Evolutionary conservation across 1,284 basidiomycete genomes (phyloP), one percentile per base, ranked within the genome.

Genomic region (Ganoderma resinaceum): DNA sequence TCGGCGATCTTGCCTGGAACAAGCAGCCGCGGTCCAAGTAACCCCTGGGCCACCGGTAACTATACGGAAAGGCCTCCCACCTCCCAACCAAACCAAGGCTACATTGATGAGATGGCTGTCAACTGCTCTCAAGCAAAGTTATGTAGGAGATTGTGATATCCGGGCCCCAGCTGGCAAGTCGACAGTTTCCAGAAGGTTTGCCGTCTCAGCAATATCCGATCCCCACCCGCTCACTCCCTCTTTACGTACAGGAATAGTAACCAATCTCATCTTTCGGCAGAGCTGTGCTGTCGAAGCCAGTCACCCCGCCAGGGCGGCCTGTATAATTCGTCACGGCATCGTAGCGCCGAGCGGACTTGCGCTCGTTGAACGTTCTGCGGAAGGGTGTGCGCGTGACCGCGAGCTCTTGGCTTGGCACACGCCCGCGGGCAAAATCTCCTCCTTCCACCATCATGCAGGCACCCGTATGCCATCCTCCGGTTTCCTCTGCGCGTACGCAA

Each of bases 231-330:
- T 52, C 46, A 52, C 46, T 52, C 46, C 46, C 11, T 52, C n/a
- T 29, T 64, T 65, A 68, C 67, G 67, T 68, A 52, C 23, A 37
- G 59, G 26, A 52, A 16, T 26, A 52, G 46, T 52, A 23, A 52
- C 23, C 46, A 52, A 52, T 26, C 46, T 52, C 46, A 52, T 52
- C 46, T 43, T n/a, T 35, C 53, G 42, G 43, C 29, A 65, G 67
- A 53, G 67, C 67, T 65, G 63, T 65, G 67, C 63, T 49, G 63
- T 65, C 42, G 65, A 66, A 66, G 42, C 31, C 26, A 20, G 20
- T 26, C n/a, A n/a, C 7, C 14, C 33, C 23, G 16, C 23, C 33
- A 61, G 60, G 59, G 52, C 29, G 18, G 52, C 31, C 18, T 31
- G 52, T 14, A 8, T 20, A 26, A 46, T 46, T 3, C 23, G 46